A percentile compares a stretch with the other conserved stretches of the same genome.
phyloP scores from a whole-genome alignment of 768 basidiomycete species.

The Hortiboletus campestris region DNA sequence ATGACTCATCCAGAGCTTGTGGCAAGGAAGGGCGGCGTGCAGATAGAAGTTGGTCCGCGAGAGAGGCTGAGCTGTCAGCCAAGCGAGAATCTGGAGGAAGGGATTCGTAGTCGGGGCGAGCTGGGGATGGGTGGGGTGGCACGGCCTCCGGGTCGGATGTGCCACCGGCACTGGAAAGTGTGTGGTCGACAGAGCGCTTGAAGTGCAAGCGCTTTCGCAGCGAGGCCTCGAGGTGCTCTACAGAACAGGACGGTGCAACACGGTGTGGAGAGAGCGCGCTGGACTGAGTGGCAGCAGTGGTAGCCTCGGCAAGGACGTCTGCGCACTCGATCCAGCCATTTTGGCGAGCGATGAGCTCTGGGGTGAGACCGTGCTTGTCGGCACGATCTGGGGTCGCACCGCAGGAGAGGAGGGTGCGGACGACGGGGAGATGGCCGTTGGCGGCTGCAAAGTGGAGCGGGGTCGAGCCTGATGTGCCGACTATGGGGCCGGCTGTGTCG shows the following conservation, averaged over 20 bases:
- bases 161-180: slow-evolving; percentile 46
- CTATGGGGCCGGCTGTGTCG: slow-evolving; percentile 65
- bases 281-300: slow-evolving; percentile 31
- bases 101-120: slow-evolving; percentile 15
- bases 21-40: slow-evolving; percentile 71
- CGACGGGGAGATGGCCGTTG: slow-evolving; percentile 81
- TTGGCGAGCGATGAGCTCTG: slow-evolving; percentile 77
- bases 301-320: slow-evolving; percentile 66
- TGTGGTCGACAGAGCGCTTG: slow-evolving; percentile 78
- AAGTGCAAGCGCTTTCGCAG: slow-evolving; percentile 57
- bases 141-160: slow-evolving; percentile 30
- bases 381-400: slow-evolving; percentile 79
- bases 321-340: slow-evolving; percentile 82
- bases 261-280: slow-evolving; percentile 13
- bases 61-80: neutral
- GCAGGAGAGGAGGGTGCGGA: slow-evolving; percentile 75
- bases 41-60: slow-evolving; percentile 24
- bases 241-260: slow-evolving; percentile 22
- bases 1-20: slow-evolving; percentile 41
- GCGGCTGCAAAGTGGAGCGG: slow-evolving; percentile 97
- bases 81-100: slow-evolving; percentile 3
- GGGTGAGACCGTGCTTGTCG: slow-evolving; percentile 91
- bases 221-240: slow-evolving; percentile 31
- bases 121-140: slow-evolving; percentile 10
- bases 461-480: slow-evolving; percentile 85